Conservation (phyloP, 768 basidiomycete species). For the Suillus tomentosus region DNA sequence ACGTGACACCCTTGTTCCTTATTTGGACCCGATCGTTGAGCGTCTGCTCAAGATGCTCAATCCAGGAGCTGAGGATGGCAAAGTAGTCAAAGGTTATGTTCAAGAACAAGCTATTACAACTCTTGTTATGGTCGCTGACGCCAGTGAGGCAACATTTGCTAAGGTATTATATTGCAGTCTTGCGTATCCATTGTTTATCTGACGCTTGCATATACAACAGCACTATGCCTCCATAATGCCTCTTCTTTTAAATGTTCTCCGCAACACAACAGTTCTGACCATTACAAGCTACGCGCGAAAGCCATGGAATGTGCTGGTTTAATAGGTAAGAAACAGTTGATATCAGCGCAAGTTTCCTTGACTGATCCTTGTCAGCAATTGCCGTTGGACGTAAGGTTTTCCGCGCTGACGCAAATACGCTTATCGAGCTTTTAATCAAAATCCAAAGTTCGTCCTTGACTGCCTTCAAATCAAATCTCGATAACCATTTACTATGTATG, state of each 20-base stretch:
- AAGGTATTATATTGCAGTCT: slow-evolving; percentile 47
- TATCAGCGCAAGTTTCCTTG: neutral
- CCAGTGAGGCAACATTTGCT: slow-evolving; percentile 75
- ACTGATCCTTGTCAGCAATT: slow-evolving; percentile 53
- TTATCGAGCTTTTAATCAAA: slow-evolving; percentile 71
- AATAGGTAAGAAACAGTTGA: slow-evolving; percentile 52
- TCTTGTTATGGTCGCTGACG: slow-evolving; percentile 87
- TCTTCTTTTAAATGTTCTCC: slow-evolving; percentile 71
- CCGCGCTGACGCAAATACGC: slow-evolving; percentile 67
- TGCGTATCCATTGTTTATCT: slow-evolving; percentile 3
- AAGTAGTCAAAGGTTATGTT: slow-evolving; percentile 57
- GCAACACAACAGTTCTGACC: slow-evolving; percentile 66
- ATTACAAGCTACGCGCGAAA: slow-evolving; percentile 71
- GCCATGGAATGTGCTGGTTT: slow-evolving; percentile 92
- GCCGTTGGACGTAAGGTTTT: slow-evolving; percentile 85
- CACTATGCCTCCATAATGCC: slow-evolving; percentile 84
- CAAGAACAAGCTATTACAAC: slow-evolving; percentile 90
- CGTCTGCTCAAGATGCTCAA: slow-evolving; percentile 59
- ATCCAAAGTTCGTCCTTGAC: slow-evolving; percentile 64
- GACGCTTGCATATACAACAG: slow-evolving; percentile 37
- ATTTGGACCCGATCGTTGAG: slow-evolving; percentile 79
- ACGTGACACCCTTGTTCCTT: slow-evolving; percentile 69
- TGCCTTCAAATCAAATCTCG: neutral
- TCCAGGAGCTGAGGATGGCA: slow-evolving; percentile 46
- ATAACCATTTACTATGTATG: neutral